Evolutionary conservation across 2,329 filamentous ascomycete genomes (phyloP).

Genomic region (Calonectria multiphialidica): DNA sequence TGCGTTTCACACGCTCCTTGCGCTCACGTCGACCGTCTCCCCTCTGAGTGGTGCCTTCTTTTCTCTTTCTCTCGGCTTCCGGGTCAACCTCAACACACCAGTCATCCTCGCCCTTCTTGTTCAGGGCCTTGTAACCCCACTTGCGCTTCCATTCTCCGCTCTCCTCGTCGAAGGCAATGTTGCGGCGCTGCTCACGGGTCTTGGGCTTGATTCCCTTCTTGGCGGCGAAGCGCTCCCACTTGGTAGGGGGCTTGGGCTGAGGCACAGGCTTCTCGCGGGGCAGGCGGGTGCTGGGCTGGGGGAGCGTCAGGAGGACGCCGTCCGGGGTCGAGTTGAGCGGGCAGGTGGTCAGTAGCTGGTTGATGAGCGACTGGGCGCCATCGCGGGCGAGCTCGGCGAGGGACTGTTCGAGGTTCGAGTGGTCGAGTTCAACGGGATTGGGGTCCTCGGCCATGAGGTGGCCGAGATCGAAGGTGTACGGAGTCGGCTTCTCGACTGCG

Average conservation of each 20-base stretch:
- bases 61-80: conserved; percentile 73
- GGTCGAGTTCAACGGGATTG: conserved; percentile 78
- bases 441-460: conserved; percentile 88
- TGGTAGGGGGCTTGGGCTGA: conserved; percentile 83
- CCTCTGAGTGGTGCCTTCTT: conserved; percentile 71
- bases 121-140: conserved; percentile 94
- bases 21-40: conserved; percentile 74
- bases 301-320: conserved; percentile 84
- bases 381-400: conserved; percentile 84
- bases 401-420: conserved; percentile 69
- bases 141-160: conserved; percentile 91
- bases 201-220: conserved; percentile 97
- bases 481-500: conserved; percentile 83
- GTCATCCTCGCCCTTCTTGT: conserved; percentile 84
- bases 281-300: conserved; percentile 75
- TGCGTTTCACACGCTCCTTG: conserved; percentile 77
- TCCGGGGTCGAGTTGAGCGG: conserved; percentile 77
- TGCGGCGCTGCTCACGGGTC: conserved; percentile 78
- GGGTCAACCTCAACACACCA: conserved; percentile 95
- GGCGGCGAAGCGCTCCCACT: conserved; percentile 95
- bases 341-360: conserved; percentile 93
- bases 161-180: conserved; percentile 87
- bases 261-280: conserved; percentile 95
- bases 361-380: conserved; percentile 91
- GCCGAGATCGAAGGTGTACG: conserved; percentile 93